Evolutionary conservation across 371 early-diverging fungal genomes (phyloP), one percentile per base, ranked within the genome.

Genomic region (Mortierella polycephala): DNA sequence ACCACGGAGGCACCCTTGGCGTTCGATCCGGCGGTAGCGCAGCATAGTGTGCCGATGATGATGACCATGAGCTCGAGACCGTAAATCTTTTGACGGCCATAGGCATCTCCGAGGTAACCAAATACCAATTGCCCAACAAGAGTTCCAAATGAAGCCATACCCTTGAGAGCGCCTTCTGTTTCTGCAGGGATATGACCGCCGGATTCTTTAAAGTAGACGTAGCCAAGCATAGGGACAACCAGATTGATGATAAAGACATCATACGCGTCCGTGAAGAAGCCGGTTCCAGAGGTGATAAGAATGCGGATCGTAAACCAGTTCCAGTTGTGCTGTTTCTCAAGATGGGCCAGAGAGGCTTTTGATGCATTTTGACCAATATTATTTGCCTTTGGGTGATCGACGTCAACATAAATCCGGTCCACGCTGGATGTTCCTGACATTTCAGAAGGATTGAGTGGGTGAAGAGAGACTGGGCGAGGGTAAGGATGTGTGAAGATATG

Each of bases 31-130:
- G 86, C 60, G 67, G 87, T 83, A 44, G 89, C 87, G 39, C 87
- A 89, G 30, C 89, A 86, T 67, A 91, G 69, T 4, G 87, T 88
- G 52, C 81, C 77, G 30, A 83, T 55, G 41, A 83, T 82, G 44
- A 82, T 83, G 39, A 90, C 83, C 65, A 88, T 79, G 37, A 91
- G 75, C 53, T 89, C 92, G 37, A 87, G 62, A 45, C 89, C 90
- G 61, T 90, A 91, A 65, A 91, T 83, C 56, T 75, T 64, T 62
- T 90, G 86, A 62, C 95, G 92, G 57, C 96, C 96, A 57, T 90
- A 81, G 63, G 91, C 89, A 75, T 95, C 94, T 57, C 93, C 93
- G 56, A 94, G 81, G 79, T 87, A 90, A 58, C 96, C 95, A 83
- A 95, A 95, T 23, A 85, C 46, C 18, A 95, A 85, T 70, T 95